These are phyloP conservation scores for Tetrapisispora taiwanensis DNA, from an alignment of 805 yeast species.

Conservation along the genomic window DNA sequence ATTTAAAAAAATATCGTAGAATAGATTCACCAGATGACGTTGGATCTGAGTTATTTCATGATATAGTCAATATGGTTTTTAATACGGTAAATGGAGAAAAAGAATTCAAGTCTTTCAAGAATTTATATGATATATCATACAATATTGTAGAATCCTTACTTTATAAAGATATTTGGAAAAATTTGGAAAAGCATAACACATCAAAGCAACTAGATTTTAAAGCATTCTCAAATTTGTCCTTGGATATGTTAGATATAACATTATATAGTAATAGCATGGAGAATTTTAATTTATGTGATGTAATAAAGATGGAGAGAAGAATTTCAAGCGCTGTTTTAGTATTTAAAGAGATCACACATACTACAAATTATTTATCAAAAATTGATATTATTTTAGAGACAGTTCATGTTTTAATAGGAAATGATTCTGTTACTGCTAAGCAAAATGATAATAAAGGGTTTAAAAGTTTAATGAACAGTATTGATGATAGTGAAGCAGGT, in stretches of 20 bases:
- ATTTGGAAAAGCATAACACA: constrained; percentile 25
- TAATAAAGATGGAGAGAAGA: constrained; percentile 32
- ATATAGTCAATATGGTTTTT: constrained; percentile 7
- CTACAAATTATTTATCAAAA: constrained; percentile 42
- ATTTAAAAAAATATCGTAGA: constrained; percentile 25
- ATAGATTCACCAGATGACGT: constrained; percentile 21
- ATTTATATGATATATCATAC: constrained; percentile 46
- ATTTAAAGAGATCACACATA: constrained; percentile 38
- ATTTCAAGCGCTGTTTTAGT: constrained; percentile 43
- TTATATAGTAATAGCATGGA: constrained; percentile 30
- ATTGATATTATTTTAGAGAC: constrained; percentile 41
- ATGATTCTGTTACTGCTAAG: constrained; percentile 8
- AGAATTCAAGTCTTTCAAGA: constrained; percentile 8
- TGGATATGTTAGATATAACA: constrained; percentile 38
- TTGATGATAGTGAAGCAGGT: not conserved
- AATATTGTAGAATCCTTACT: constrained; percentile 63
- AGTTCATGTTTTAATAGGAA: constrained; percentile 38
- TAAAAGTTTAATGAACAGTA: not conserved
- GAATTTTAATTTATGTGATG: constrained; percentile 22
- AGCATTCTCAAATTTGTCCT: constrained; percentile 28
- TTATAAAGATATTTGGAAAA: constrained; percentile 57
- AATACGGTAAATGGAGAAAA: constrained; percentile 8
- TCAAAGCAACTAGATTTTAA: constrained; percentile 15
- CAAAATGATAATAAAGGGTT: constrained; percentile 12
- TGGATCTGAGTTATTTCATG: constrained; percentile 11